phyloP scores from a whole-genome alignment of 163 green algal species.

The Chloromonas sp. region DNA sequence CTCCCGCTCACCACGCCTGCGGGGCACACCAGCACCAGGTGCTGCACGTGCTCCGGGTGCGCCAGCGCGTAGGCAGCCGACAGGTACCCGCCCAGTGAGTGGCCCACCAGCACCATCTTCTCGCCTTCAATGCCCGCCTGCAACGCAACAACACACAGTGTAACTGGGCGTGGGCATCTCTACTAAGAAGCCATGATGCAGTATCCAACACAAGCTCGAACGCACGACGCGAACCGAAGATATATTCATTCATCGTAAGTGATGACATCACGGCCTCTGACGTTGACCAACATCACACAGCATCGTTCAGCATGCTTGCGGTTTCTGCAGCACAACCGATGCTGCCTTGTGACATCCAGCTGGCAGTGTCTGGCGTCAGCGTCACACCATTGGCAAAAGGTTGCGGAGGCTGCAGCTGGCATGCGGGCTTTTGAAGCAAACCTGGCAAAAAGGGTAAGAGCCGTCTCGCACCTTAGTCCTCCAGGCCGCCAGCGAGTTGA shows the following conservation, averaged over 20 bases:
- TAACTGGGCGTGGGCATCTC: not conserved
- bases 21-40: conserved; percentile 76
- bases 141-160: not conserved
- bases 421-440: not conserved
- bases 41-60: conserved; percentile 74
- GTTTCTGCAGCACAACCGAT: not conserved
- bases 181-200: not conserved
- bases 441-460: not conserved
- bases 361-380: not conserved
- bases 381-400: not conserved
- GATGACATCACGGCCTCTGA: not conserved
- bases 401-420: not conserved
- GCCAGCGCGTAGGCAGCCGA: conserved; percentile 68
- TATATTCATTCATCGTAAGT: not conserved
- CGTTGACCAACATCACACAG: not conserved
- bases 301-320: not conserved
- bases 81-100: conserved; percentile 76
- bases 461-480: conserved; percentile 18
- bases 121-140: conserved; percentile 37
- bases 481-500: conserved; percentile 64
- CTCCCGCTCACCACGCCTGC: no score
- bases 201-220: not conserved
- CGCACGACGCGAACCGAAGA: not conserved
- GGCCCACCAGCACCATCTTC: conserved; percentile 73
- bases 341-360: not conserved